Conservation (phyloP, 495 filamentous ascomycete genomes). For the Aspergillus biplanus region DNA sequence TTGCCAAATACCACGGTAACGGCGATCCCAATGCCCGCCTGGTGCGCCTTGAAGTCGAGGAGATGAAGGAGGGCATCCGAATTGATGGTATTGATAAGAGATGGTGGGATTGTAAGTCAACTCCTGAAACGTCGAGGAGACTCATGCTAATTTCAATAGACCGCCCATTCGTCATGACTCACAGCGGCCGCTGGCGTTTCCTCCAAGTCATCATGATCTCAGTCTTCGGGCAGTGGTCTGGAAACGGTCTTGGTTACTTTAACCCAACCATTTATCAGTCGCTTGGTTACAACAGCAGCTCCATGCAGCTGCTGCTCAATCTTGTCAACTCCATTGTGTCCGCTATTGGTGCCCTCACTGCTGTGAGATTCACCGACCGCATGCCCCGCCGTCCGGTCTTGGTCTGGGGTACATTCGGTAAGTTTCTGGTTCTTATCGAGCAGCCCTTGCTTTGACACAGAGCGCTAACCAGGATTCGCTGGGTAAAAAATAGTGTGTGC, state of each 20-base stretch:
- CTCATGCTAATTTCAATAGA: slow-evolving; percentile 16
- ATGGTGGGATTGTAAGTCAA: slow-evolving; percentile 64
- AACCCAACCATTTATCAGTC: slow-evolving; percentile 45
- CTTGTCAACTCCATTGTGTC: slow-evolving; percentile 67
- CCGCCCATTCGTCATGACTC: slow-evolving; percentile 61
- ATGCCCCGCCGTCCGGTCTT: slow-evolving; percentile 65
- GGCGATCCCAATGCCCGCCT: slow-evolving; percentile 54
- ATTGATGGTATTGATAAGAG: slow-evolving; percentile 62
- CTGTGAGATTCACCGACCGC: slow-evolving; percentile 68
- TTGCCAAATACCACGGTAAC: slow-evolving; percentile 63
- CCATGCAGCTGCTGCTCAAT: slow-evolving; percentile 64
- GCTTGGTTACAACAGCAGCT: slow-evolving; percentile 46
- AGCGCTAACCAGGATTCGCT: neutral
- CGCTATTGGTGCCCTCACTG: slow-evolving; percentile 67
- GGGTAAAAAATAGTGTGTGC: slow-evolving; percentile 41
- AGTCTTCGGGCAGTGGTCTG: slow-evolving; percentile 58
- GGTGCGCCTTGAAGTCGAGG: slow-evolving; percentile 58
- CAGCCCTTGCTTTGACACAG: neutral
- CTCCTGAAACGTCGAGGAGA: too few species aligned
- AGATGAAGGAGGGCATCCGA: slow-evolving; percentile 61
- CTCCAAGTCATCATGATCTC: slow-evolving; percentile 64
- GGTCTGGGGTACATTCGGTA: slow-evolving; percentile 60
- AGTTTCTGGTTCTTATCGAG: slow-evolving; percentile 44
- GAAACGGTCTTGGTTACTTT: slow-evolving; percentile 55
- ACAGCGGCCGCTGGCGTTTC: slow-evolving; percentile 64